Conservation (phyloP, 163 green algal species). For the Scenedesmus sp. region DNA sequence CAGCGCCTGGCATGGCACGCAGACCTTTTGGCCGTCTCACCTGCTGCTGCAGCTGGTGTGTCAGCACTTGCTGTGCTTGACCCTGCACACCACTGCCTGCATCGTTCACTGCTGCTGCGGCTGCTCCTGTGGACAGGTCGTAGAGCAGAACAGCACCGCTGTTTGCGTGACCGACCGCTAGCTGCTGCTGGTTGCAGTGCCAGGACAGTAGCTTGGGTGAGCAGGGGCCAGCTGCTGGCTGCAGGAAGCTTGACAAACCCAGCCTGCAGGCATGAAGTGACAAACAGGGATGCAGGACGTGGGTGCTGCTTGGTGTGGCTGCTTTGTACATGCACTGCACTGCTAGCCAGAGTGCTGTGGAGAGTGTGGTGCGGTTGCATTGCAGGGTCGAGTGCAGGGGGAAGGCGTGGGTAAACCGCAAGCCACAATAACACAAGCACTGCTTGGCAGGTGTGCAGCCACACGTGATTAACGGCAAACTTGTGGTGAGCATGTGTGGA, state of each 20-base stretch:
- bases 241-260: not conserved
- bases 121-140: constrained; percentile 2
- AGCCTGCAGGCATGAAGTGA: not conserved
- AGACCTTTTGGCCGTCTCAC: not conserved
- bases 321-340: not conserved
- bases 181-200: constrained; percentile 37
- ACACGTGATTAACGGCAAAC: not conserved
- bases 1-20: not conserved
- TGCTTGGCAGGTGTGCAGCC: not conserved
- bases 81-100: not conserved
- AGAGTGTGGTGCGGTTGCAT: no score
- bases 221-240: not conserved
- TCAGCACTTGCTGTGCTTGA: constrained; percentile 28
- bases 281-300: not conserved
- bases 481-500: not conserved
- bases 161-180: constrained; percentile 24
- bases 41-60: constrained; percentile 54
- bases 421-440: not conserved
- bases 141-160: constrained; percentile 46
- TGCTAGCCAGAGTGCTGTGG: not conserved
- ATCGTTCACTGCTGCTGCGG: not conserved
- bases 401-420: not conserved
- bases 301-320: not conserved
- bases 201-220: constrained; percentile 32
- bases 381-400: no score